phyloP scores from a whole-genome alignment of 805 yeast genomes.

The Candida odintsovae region DNA sequence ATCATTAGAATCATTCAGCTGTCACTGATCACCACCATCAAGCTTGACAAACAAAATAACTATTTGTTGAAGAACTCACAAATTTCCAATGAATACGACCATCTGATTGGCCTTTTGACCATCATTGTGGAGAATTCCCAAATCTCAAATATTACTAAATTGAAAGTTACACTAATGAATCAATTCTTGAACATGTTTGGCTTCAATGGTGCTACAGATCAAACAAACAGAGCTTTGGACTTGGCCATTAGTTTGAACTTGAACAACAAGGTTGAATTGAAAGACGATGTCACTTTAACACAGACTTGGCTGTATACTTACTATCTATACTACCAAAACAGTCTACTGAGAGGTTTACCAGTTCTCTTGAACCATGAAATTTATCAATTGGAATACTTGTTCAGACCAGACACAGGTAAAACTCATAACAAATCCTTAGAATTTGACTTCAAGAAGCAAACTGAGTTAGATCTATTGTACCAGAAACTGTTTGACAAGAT shows the following conservation, averaged over 20 bases:
- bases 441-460: conserved; percentile 4
- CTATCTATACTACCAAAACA: conserved; percentile 10
- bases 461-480: conserved; percentile 3
- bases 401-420: conserved; percentile 1
- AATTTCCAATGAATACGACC: conserved; percentile 15
- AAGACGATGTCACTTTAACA: conserved; percentile 5
- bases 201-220: conserved; percentile 7
- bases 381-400: conserved; percentile 10
- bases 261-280: conserved; percentile 10
- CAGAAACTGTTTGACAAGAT: conserved; percentile 6
- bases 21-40: conserved; percentile 10
- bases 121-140: conserved; percentile 4
- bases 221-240: background rate
- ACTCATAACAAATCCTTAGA: background rate
- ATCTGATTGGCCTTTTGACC: conserved; percentile 12
- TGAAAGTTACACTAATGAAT: conserved; percentile 11
- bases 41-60: conserved; percentile 10
- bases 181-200: conserved; percentile 6
- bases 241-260: conserved; percentile 13
- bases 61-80: conserved; percentile 9
- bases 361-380: conserved; percentile 13
- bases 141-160: conserved; percentile 3
- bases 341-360: conserved; percentile 16
- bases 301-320: conserved; percentile 17
- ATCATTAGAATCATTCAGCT: conserved; percentile 17